Evolutionary conservation across 2,329 filamentous ascomycete species (phyloP).

Genomic region (Anthostomella pinea): DNA sequence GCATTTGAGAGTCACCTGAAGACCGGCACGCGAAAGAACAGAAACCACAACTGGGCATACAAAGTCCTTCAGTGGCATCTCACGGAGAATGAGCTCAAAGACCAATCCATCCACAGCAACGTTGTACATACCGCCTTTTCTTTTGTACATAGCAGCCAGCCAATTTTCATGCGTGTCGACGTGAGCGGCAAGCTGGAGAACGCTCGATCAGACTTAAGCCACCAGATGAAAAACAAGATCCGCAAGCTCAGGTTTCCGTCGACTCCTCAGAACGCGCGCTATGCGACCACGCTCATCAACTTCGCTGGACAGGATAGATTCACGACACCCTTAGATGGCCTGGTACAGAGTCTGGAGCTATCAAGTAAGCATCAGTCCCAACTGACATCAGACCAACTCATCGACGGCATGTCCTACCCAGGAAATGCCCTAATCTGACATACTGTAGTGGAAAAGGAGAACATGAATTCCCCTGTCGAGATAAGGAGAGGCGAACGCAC

Average conservation of each 20-base stretch:
- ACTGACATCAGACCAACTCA: too few relatives aligned
- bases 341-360: slow-evolving; percentile 16
- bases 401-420: too few relatives aligned
- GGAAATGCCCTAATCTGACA: too few relatives aligned
- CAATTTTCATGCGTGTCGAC: slow-evolving; percentile 31
- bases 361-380: too few relatives aligned
- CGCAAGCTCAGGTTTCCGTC: slow-evolving; percentile 20
- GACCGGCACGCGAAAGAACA: slow-evolving; percentile 12
- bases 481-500: slow-evolving; percentile 8
- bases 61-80: slow-evolving; percentile 30
- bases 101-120: slow-evolving; percentile 23
- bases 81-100: slow-evolving; percentile 28
- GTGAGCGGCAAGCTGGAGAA: slow-evolving; percentile 29
- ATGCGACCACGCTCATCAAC: slow-evolving; percentile 24
- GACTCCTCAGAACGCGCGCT: slow-evolving; percentile 6
- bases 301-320: slow-evolving; percentile 18
- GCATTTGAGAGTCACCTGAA: slow-evolving; percentile 22
- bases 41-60: slow-evolving; percentile 17
- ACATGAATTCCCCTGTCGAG: slow-evolving; percentile 16
- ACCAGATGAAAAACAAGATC: slow-evolving; percentile 19
- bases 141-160: slow-evolving; percentile 28
- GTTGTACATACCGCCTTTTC: slow-evolving; percentile 31
- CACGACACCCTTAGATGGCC: slow-evolving; percentile 19
- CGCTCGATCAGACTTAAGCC: slow-evolving; percentile 13
- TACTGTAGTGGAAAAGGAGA: slow-evolving; percentile 24